phyloP scores from a whole-genome alignment of 2,329 filamentous ascomycete species.

The Penicillium janthinellum region DNA sequence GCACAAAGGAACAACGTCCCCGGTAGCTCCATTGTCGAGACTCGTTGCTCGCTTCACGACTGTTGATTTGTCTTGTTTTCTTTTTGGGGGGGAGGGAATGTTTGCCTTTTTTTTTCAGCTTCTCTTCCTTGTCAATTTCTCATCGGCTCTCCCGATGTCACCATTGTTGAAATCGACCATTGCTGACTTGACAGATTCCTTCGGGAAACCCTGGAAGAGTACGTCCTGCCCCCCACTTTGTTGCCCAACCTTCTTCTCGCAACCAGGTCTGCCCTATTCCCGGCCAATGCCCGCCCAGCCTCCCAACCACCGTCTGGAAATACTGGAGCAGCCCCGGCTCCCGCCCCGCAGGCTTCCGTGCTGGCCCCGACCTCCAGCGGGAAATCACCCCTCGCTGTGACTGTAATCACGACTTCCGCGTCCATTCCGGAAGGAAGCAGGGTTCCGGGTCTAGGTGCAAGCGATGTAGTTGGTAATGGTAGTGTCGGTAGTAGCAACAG shows the following conservation, averaged over 20 bases:
- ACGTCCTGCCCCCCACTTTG: conserved; percentile 64
- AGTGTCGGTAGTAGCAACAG: conserved; percentile 15
- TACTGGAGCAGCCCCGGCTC: conserved; percentile 21
- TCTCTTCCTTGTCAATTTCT: conserved; percentile 2
- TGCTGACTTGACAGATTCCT: conserved; percentile 45
- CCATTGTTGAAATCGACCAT: conserved; percentile 17
- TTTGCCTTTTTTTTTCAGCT: neutral
- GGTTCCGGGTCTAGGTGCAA: neutral
- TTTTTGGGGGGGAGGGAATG: conserved; percentile 1
- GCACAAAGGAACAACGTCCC: conserved; percentile 20
- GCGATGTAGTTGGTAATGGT: conserved; percentile 7
- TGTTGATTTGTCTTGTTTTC: conserved; percentile 13
- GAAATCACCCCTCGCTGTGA: conserved; percentile 19
- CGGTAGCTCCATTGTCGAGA: conserved; percentile 26
- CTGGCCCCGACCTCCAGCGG: conserved; percentile 24
- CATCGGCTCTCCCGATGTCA: conserved; percentile 19
- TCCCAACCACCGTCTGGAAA: conserved; percentile 49
- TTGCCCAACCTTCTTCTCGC: conserved; percentile 62
- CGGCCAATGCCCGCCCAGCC: conserved; percentile 72
- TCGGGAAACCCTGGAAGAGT: conserved; percentile 55
- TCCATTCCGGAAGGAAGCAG: conserved; percentile 17
- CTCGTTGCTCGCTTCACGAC: conserved; percentile 14
- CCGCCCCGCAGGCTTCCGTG: conserved; percentile 27
- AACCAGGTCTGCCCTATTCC: conserved; percentile 78
- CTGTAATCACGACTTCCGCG: neutral